Base-by-base conservation (phyloP, 192 early-diverging fungal genomes). In the Lobosporangium transversale region DNA sequence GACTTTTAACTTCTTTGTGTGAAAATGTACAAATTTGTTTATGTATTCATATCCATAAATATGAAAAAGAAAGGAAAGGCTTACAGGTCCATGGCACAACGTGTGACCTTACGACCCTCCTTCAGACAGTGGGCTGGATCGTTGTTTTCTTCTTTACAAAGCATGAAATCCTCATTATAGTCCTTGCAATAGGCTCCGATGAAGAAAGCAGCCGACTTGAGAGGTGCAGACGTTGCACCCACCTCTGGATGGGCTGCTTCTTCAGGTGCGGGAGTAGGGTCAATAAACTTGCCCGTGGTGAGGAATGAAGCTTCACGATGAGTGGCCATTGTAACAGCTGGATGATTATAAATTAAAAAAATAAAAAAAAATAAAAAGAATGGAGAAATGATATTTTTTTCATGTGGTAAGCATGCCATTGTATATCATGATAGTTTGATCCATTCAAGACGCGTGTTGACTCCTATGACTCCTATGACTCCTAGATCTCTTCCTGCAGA, bases 121-220 rank as follows among this genome's bases (percentile, higher is more conserved):
- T 89, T 88, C 43, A 99, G 81, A 65, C 97, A 99, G 68, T 95
- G 92, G 56, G 87, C 79, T 9, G 97, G 97, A 69, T 97, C 91
- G 55, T 89, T 87, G 78, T 85, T 91, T 63, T 97, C 94, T 69
- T 89, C 86, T 85, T 97, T 99, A 88, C 97, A 99, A 37, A 94
- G 85, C 92, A 99, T 94, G 71, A 93, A 99, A 76, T 99, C 97
- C 66, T 97, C 94, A 68, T 90, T 93, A 85, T 92, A 97, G 48
- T 92, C 91, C 69, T 93, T 91, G 92, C 97, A 99, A 76, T 88
- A 87, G 36, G 85, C 74, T 31, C 92, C 94, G 71, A 97, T 91
- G 78, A 92, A 93, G 79, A 92, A 97, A n/a, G 95, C 85, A 54
- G 94, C 94, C 23, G 95, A 96, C 78, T 93, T 92, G 35, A 99